Evolutionary conservation across 2,329 filamentous ascomycete species (phyloP).

Genomic region (Amylocarpus encephaloides): DNA sequence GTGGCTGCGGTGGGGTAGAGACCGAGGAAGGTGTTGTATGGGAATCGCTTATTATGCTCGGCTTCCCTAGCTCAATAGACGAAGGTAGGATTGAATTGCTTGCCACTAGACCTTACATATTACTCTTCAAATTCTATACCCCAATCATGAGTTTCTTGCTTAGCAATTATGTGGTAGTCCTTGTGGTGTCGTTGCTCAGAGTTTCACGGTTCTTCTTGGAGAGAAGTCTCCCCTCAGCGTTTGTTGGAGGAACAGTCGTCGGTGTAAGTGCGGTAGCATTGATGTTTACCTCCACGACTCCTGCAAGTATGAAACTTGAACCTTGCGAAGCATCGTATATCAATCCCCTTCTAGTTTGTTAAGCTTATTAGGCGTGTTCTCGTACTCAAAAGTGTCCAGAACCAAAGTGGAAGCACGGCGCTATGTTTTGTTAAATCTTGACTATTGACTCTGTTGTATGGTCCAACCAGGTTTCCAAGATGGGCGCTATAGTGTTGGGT

Average conservation of each 20-base stretch:
- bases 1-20: conserved; percentile 40
- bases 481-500: conserved; percentile 50
- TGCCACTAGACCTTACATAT: conserved; percentile 29
- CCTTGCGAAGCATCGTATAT: conserved; percentile 38
- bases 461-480: conserved; percentile 54
- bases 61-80: conserved; percentile 41
- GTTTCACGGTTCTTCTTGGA: conserved; percentile 34
- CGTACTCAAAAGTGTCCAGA: conserved; percentile 39
- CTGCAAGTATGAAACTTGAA: conserved; percentile 35
- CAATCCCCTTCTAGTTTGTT: conserved; percentile 36
- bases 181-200: conserved; percentile 28
- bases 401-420: conserved; percentile 37
- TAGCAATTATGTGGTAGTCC: conserved; percentile 37
- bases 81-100: conserved; percentile 40
- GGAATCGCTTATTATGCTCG: conserved; percentile 34
- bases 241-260: conserved; percentile 30
- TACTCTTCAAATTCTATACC: conserved; percentile 34
- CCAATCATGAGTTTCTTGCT: conserved; percentile 40
- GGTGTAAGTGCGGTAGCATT: conserved; percentile 31
- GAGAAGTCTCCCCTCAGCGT: conserved; percentile 30
- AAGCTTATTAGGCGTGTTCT: conserved; percentile 34
- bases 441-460: conserved; percentile 57
- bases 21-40: conserved; percentile 36
- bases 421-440: conserved; percentile 51
- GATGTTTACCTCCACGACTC: conserved; percentile 22